Evolutionary conservation across 2,329 filamentous ascomycete species (phyloP).

Genomic region (Pestalotiopsis sp.): DNA sequence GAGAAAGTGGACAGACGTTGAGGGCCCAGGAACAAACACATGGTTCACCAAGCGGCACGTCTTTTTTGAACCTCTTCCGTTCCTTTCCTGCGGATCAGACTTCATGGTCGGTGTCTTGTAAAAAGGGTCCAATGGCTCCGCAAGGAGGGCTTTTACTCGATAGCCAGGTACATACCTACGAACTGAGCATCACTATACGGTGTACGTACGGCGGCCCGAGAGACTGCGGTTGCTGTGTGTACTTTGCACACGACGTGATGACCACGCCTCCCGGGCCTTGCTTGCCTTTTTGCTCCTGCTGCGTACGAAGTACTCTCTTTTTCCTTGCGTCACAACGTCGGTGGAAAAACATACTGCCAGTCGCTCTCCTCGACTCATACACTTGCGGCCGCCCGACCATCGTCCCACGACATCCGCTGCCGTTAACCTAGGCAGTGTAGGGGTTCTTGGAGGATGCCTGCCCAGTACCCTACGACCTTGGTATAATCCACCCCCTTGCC

Average conservation of each 20-base stretch:
- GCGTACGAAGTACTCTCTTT: too few species aligned
- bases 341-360: background rate
- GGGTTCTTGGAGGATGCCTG: background rate
- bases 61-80: background rate
- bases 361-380: background rate
- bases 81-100: background rate
- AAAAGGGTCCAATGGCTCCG: background rate
- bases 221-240: too few species aligned
- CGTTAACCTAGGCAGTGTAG: background rate
- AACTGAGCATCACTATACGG: too few species aligned
- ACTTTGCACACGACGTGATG: too few species aligned
- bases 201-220: too few species aligned
- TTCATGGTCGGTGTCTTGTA: background rate
- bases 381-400: background rate
- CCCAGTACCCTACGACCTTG: background rate
- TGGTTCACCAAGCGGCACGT: background rate
- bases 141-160: too few species aligned
- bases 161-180: too few species aligned
- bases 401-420: background rate
- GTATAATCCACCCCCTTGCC: background rate
- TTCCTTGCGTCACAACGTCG: background rate
- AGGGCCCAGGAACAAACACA: background rate
- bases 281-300: background rate
- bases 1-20: background rate
- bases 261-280: too few species aligned